Percentiles rank a stretch among this genome's conserved stretches.
These are phyloP conservation scores for Crucibulum laeve DNA, from an alignment of 768 basidiomycete genomes.

Conservation along the genomic window DNA sequence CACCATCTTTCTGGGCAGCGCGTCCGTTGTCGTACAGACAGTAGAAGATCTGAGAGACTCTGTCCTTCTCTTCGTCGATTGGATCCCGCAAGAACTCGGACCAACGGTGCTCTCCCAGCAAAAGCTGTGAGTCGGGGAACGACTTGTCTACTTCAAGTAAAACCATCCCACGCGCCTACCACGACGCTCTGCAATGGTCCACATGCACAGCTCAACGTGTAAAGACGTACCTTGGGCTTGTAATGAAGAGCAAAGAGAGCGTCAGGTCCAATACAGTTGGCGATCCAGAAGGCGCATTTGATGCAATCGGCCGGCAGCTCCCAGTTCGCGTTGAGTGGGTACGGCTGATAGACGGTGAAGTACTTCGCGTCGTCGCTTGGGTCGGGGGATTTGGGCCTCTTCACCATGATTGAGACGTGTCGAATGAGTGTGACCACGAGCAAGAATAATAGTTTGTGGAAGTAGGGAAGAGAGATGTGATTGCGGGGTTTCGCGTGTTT, in stretches of 20 bases:
- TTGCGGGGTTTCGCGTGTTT: too few relatives aligned
- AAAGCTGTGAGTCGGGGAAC: conserved; percentile 24
- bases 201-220: not conserved
- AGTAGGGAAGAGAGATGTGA: too few relatives aligned
- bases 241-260: conserved; percentile 39
- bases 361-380: conserved; percentile 42
- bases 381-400: conserved; percentile 33
- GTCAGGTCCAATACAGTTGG: conserved; percentile 32
- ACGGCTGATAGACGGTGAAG: conserved; percentile 43
- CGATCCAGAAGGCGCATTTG: conserved; percentile 43
- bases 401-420: conserved; percentile 37
- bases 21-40: conserved; percentile 36
- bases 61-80: conserved; percentile 26
- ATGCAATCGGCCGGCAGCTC: conserved; percentile 33
- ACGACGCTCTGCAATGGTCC: conserved; percentile 1
- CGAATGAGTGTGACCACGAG: too few relatives aligned
- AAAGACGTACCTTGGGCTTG: conserved; percentile 36
- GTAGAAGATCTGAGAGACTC: conserved; percentile 38
- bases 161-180: conserved; percentile 42
- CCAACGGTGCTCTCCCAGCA: conserved; percentile 53
- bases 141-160: conserved; percentile 40
- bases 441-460: too few relatives aligned
- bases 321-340: conserved; percentile 45
- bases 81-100: conserved; percentile 37
- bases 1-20: conserved; percentile 46